Evolutionary conservation across 2,329 filamentous ascomycete species (phyloP), one percentile per base, ranked within the genome.

Genomic region (Zopfia rhizophila): DNA sequence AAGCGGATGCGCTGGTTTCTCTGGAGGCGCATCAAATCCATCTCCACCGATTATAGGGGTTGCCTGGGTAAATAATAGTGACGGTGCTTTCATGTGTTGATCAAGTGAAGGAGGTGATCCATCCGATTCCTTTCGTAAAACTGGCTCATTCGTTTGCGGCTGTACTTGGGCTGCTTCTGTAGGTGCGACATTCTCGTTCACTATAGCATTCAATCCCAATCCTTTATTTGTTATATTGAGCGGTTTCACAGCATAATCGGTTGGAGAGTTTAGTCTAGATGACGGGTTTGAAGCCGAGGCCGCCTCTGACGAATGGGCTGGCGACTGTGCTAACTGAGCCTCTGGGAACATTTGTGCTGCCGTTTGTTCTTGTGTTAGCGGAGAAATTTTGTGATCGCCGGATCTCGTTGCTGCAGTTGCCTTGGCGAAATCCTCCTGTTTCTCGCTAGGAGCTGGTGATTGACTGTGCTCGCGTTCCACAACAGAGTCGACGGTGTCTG

Each of bases 1-100:
- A 37, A 83, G 82, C 11, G 87, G 60, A 38, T 69, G 63, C 14
- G 58, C 35, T 27, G 65, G 53, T 53, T 69, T 67, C 39, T 55
- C 57, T 19, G 58, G 56, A 37, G 70, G 67, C 17, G 68, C 57
- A 8, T 71, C 66, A 51, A 74, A 72, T 11, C 63, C 62, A 41
- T 66, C 64, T 18, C 66, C 58, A 29, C 70, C 70, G 24, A 73
- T 42, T 5, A 68, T 53, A 13, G 72, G 72, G 18, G 72, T 74
- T 17, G 72, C 64, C 36, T 73, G 66, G 3, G 66, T 74, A 2
- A 74, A 48, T 13, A 71, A 69, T 14, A 74, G 55, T 38, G 70
- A 54, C 5, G 72, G 72, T 4, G 65, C 45, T 32, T 67, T 66
- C 30, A 62, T 44, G 22, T 60, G 53, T 5, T 45, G 23, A 14